A percentile compares a stretch with the other conserved stretches of the same genome.
These are phyloP conservation scores for Moesziomyces sp. DNA, from an alignment of 1,284 basidiomycete genomes.

Conservation along the genomic window DNA sequence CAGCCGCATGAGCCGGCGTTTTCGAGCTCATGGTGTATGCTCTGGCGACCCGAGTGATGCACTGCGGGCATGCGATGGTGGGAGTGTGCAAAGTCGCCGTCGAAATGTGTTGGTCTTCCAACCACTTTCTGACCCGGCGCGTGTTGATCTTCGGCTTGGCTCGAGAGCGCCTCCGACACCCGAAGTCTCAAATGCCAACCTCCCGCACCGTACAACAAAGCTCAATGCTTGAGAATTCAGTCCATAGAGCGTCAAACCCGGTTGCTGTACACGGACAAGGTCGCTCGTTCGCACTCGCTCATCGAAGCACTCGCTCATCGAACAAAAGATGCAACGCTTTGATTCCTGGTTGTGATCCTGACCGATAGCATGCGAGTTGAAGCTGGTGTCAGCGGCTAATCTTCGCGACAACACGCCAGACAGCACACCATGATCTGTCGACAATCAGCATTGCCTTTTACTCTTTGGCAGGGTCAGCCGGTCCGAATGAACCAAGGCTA, in stretches of 20 bases:
- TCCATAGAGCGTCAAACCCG: no score
- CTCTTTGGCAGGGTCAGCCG: constrained; percentile 10
- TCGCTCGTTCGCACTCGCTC: no score
- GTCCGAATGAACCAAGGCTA: not conserved
- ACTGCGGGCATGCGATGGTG: not conserved
- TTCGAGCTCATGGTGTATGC: constrained; percentile 2
- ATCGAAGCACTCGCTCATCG: no score
- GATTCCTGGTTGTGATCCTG: no score
- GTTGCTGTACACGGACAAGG: no score
- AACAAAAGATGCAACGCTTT: no score
- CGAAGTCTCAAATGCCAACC: not conserved
- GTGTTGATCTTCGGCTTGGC: not conserved
- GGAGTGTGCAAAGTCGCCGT: not conserved
- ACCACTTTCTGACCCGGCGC: not conserved
- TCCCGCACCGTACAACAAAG: not conserved
- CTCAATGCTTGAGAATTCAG: not conserved
- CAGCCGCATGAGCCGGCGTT: constrained; percentile 6
- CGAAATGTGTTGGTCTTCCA: not conserved
- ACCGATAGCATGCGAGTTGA: not conserved
- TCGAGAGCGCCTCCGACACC: not conserved
- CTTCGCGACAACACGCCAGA: not conserved
- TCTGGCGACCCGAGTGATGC: not conserved
- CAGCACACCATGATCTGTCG: not conserved
- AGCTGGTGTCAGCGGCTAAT: constrained; percentile 7
- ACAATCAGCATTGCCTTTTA: constrained; percentile 54